Base-by-base conservation (phyloP, 164 flowering plant species). In the Sextonia rubra region DNA sequence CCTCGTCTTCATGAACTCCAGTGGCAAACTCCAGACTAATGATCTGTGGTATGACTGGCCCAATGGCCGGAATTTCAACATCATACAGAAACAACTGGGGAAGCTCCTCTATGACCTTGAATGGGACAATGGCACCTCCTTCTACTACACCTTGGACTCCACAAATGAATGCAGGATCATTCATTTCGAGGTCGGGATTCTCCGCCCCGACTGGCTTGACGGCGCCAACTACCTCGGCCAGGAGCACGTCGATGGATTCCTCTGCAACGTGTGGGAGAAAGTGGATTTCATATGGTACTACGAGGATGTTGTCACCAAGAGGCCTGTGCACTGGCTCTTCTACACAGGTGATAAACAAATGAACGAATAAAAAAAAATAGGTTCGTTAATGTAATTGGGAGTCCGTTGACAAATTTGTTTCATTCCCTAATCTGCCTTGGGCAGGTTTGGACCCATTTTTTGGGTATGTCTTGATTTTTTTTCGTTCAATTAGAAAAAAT, bases 41-140 rank as follows among this genome's bases (percentile, higher is more conserved):
- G 88, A 93, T 64, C 89, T 93, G 64, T 93, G 97, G 93, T 93
- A 91, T 85, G 97, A 93, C 78, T 91, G 91, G 91, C 84, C 91
- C 71, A 88, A 89, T 56, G 97, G 95, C 56, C 85, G 94, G 23
- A 93, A 91, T 83, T 83, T 90, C 85, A 93, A 93, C 88, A 86
- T 90, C 27, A 82, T 91, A 1, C 90, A 82, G 70, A 52, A 83
- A 79, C 96, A 92, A 82, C 86, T 89, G 0, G 88, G 89, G 0
- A 64, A 74, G 63, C 74, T 82, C 5, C 71, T 83, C 12, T 88
- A 91, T 73, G 93, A 87, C 70, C 76, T 89, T 1, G 91, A 90
- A 70, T 89, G 94, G 93, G 80, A 86, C 83, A 90, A 91, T 58
- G 93, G 91, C 71, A 89, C 91, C 17, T 82, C 93, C 20, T 90